These are phyloP conservation scores for Chlamydomonas sp. DNA, from an alignment of 139 green algal species.

Conservation along the genomic window DNA sequence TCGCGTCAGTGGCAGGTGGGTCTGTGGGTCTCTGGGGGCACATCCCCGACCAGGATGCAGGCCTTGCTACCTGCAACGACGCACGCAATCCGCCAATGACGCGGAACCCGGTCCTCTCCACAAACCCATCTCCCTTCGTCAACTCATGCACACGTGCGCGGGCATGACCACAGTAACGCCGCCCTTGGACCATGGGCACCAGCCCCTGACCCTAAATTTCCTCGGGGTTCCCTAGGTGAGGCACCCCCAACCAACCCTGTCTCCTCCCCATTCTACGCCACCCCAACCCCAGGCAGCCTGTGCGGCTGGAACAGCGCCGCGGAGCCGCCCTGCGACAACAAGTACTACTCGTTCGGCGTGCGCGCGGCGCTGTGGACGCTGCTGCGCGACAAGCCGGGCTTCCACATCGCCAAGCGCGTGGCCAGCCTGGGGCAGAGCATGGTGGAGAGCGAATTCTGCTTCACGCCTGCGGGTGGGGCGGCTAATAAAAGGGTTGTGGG, in stretches of 20 bases:
- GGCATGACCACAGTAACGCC: too few species aligned
- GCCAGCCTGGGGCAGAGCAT: slow-evolving; percentile 1
- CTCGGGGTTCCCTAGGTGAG: too few species aligned
- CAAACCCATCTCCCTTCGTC: too few species aligned
- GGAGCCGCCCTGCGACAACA: slow-evolving; percentile 28
- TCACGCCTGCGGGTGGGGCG: slow-evolving; percentile 5
- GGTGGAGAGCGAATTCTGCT: slow-evolving; percentile 37
- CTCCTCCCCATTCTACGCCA: not conserved
- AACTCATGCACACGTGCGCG: too few species aligned
- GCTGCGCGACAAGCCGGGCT: slow-evolving; percentile 26
- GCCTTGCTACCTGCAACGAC: too few species aligned
- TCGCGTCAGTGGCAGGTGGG: slow-evolving; percentile 19
- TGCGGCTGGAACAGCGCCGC: slow-evolving; percentile 29
- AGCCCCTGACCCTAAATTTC: too few species aligned
- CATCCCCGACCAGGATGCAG: too few species aligned
- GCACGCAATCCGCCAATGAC: too few species aligned
- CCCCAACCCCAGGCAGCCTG: not conserved
- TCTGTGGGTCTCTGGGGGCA: not conserved
- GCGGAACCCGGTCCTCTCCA: too few species aligned
- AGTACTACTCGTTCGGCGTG: slow-evolving; percentile 19
- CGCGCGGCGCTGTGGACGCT: slow-evolving; percentile 13
- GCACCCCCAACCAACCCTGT: too few species aligned
- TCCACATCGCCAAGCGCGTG: slow-evolving; percentile 33
- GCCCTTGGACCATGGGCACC: too few species aligned
- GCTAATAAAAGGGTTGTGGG: not conserved